phyloP scores from a whole-genome alignment of 2,329 filamentous ascomycete species.

The Neonectria magnoliae region DNA sequence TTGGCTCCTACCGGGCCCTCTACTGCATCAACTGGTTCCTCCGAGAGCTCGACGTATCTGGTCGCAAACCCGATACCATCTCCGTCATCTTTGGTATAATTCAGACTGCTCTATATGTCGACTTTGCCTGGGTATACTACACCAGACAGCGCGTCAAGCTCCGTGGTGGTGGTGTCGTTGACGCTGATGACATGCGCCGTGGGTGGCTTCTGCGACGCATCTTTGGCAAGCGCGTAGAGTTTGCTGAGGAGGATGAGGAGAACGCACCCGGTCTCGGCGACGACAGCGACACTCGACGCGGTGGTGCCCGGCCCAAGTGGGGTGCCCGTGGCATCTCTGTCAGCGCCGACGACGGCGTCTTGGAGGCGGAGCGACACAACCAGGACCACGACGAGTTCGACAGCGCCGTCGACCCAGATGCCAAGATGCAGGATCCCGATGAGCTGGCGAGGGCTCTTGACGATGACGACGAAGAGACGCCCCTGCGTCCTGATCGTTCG shows the following conservation, averaged over 20 bases:
- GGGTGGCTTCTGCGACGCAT: slow-evolving; percentile 86
- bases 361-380: slow-evolving; percentile 60
- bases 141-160: slow-evolving; percentile 94
- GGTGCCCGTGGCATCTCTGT: slow-evolving; percentile 72
- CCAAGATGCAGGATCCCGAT: slow-evolving; percentile 73
- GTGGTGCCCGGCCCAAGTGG: slow-evolving; percentile 63
- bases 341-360: slow-evolving; percentile 70
- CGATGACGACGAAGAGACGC: slow-evolving; percentile 60
- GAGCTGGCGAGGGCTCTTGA: slow-evolving; percentile 69
- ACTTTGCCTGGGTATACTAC: slow-evolving; percentile 98
- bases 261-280: slow-evolving; percentile 60
- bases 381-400: slow-evolving; percentile 58
- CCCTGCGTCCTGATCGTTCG: slow-evolving; percentile 41
- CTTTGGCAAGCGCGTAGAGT: slow-evolving; percentile 68
- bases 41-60: slow-evolving; percentile 68
- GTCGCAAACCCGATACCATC: slow-evolving; percentile 72
- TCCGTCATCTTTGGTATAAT: slow-evolving; percentile 87
- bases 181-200: slow-evolving; percentile 85
- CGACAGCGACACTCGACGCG: slow-evolving; percentile 42
- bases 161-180: slow-evolving; percentile 84
- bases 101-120: slow-evolving; percentile 89
- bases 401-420: slow-evolving; percentile 66
- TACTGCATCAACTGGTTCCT: slow-evolving; percentile 94
- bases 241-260: slow-evolving; percentile 71
- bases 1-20: slow-evolving; percentile 87